phyloP scores from a whole-genome alignment of 805 yeast genomes.

The Lipomyces mesembrius region DNA sequence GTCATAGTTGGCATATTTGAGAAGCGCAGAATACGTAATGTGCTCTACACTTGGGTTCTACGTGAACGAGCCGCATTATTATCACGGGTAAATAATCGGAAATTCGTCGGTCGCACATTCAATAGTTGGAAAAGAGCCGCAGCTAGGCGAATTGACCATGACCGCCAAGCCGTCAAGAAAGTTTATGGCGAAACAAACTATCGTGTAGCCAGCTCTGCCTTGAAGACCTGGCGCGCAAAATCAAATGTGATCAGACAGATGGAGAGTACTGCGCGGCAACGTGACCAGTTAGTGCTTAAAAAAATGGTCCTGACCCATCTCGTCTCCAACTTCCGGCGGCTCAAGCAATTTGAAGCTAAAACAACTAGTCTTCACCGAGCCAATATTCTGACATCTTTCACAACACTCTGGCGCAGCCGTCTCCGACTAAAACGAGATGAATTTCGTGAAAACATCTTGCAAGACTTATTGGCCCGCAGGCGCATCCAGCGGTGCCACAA shows the following conservation, averaged over 20 bases:
- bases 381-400: not conserved
- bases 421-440: not conserved
- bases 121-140: conserved; percentile 16
- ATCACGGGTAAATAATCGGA: conserved; percentile 14
- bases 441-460: conserved; percentile 4
- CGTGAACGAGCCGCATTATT: conserved; percentile 24
- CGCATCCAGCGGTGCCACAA: not conserved
- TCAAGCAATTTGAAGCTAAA: not conserved
- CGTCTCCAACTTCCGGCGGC: not conserved
- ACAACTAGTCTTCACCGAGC: not conserved
- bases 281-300: not conserved
- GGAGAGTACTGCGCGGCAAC: not conserved
- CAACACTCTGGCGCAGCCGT: conserved; percentile 14
- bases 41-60: conserved; percentile 27
- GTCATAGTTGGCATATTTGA: conserved; percentile 6
- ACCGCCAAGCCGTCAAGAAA: conserved; percentile 3
- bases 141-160: conserved; percentile 5
- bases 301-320: not conserved
- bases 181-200: conserved; percentile 19
- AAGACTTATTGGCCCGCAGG: not conserved
- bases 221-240: conserved; percentile 14
- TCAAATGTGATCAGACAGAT: not conserved
- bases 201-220: conserved; percentile 9
- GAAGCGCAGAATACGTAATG: not conserved
- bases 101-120: conserved; percentile 4